phyloP scores from a whole-genome alignment of 176 grass and related monocot species.

The Microstegium vimineum region DNA sequence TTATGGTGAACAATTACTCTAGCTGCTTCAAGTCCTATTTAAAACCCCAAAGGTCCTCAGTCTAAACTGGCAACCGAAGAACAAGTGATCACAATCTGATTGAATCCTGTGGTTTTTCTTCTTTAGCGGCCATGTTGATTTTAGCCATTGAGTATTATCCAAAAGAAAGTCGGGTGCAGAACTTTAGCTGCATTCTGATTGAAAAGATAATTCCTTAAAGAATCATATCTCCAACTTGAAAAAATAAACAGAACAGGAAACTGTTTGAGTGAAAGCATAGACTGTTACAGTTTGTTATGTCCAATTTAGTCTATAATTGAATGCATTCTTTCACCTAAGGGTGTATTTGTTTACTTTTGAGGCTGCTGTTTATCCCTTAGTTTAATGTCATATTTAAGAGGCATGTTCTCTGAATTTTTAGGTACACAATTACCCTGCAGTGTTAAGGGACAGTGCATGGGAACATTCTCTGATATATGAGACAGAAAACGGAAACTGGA shows the following conservation, averaged over 20 bases:
- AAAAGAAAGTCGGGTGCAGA: neutral
- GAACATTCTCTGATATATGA: conserved; percentile 44
- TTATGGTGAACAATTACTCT: neutral
- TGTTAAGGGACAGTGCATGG: conserved; percentile 31
- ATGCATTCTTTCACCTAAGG: neutral
- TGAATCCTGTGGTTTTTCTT: neutral
- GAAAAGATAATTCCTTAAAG: neutral
- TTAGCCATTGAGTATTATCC: neutral
- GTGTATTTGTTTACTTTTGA: neutral
- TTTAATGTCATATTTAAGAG: conserved; percentile 15
- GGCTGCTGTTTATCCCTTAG: neutral
- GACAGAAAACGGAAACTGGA: conserved; percentile 38
- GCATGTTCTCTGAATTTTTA: conserved; percentile 12
- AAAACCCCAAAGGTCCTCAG: neutral
- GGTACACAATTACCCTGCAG: conserved; percentile 5
- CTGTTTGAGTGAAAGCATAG: neutral
- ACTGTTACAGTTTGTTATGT: conserved; percentile 9
- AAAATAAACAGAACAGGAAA: neutral
- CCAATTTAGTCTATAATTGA: neutral
- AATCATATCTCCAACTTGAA: neutral
- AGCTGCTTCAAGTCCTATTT: neutral
- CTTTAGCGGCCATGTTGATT: neutral
- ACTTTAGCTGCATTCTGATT: neutral
- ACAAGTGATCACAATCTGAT: neutral
- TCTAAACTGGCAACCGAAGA: neutral